A percentile compares a stretch with the other conserved stretches of the same genome.
Evolutionary conservation across 306 rosid genomes (phyloP).

Genomic region (Cicer bijugum): DNA sequence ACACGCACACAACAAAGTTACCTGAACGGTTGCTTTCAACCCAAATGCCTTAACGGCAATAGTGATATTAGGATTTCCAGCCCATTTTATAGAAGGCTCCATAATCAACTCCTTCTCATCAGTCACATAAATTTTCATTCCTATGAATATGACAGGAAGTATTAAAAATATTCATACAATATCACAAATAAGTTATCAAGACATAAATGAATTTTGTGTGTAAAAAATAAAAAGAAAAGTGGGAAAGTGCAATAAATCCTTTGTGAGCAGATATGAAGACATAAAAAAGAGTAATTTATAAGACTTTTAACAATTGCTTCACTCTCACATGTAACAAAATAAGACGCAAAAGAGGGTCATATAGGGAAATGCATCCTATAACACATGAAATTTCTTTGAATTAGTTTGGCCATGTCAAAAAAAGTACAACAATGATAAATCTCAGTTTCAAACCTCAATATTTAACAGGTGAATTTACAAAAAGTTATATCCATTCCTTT

Average conservation of each 20-base stretch:
- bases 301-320: constrained; percentile 31
- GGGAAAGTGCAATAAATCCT: constrained; percentile 7
- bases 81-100: constrained; percentile 94
- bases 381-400: constrained; percentile 27
- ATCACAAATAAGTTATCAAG: constrained; percentile 16
- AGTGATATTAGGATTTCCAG: constrained; percentile 82
- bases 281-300: constrained; percentile 10
- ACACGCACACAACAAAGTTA: constrained; percentile 32
- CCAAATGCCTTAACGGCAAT: constrained; percentile 83
- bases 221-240: constrained; percentile 10
- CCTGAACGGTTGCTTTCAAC: constrained; percentile 90
- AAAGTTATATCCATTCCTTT: not conserved
- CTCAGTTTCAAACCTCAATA: constrained; percentile 20
- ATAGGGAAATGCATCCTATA: not conserved
- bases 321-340: constrained; percentile 21
- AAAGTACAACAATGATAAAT: not conserved
- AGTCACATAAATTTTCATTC: constrained; percentile 85
- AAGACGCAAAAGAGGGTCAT: constrained; percentile 23
- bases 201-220: constrained; percentile 3
- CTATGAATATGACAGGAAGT: constrained; percentile 46
- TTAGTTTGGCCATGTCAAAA: constrained; percentile 11
- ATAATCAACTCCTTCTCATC: constrained; percentile 95
- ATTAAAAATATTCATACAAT: constrained; percentile 15
- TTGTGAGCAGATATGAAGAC: constrained; percentile 14
- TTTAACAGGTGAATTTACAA: not conserved